A percentile compares a stretch with the other conserved stretches of the same genome.
These are phyloP conservation scores for Neurospora sp. DNA, from an alignment of 495 filamentous ascomycete species.

Conservation along the genomic window DNA sequence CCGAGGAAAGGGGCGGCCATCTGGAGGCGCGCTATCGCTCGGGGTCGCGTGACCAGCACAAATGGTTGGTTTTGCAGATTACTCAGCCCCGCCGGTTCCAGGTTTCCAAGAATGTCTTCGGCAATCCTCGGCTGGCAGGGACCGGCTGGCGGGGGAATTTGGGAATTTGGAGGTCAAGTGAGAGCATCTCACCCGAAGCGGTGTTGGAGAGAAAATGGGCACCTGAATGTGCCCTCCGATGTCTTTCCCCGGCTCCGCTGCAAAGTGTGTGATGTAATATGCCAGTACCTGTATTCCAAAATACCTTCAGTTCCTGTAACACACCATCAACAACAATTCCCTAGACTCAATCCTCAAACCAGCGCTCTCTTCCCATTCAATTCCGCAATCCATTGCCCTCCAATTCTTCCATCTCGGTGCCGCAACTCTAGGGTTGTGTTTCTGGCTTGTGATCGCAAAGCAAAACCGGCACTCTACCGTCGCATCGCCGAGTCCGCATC, in stretches of 20 bases:
- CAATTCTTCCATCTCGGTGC: neutral
- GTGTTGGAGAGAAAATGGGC: neutral
- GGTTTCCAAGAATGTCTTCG: constrained; percentile 11
- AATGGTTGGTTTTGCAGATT: neutral
- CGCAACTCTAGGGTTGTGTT: neutral
- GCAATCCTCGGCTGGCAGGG: constrained; percentile 29
- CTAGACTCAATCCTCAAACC: neutral
- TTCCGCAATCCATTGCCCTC: neutral
- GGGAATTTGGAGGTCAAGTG: neutral
- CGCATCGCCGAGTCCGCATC: neutral
- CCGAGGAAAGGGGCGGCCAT: neutral
- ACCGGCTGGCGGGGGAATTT: neutral
- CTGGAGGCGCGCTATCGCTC: neutral
- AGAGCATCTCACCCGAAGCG: neutral
- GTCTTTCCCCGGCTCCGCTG: neutral
- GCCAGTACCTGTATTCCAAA: neutral
- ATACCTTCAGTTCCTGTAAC: neutral
- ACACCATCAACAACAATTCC: neutral
- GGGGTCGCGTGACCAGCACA: neutral
- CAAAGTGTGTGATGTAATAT: neutral
- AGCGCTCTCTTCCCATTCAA: neutral
- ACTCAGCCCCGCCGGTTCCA: neutral
- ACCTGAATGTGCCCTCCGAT: neutral
- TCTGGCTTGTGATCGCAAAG: neutral
- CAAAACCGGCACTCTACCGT: neutral